phyloP scores from a whole-genome alignment of 768 basidiomycete species.

The Lactarius indigo region DNA sequence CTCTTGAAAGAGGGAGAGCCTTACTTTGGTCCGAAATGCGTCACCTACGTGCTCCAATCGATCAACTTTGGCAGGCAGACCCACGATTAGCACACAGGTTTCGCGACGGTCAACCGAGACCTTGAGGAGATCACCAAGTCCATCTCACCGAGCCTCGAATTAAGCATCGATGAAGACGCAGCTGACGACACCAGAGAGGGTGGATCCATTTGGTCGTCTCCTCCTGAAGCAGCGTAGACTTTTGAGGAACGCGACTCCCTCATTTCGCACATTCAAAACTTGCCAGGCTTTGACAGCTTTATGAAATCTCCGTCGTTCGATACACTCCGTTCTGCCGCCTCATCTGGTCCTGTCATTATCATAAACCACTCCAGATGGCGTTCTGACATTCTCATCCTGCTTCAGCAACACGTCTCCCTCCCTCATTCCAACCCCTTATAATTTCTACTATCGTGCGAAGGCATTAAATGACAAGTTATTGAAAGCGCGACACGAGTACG shows the following conservation, averaged over 20 bases:
- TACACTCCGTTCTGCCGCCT: not conserved
- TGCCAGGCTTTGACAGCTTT: constrained; percentile 3
- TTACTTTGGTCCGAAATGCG: constrained; percentile 20
- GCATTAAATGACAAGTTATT: not conserved
- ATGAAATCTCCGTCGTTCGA: not conserved
- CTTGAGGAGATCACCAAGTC: constrained; percentile 1
- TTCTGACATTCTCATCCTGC: constrained; percentile 10
- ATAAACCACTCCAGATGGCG: constrained; percentile 7
- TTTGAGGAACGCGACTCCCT: not conserved
- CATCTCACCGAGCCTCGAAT: not conserved
- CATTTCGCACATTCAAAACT: not conserved
- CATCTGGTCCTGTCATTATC: constrained; percentile 5
- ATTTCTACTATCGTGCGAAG: not conserved
- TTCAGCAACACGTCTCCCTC: not conserved
- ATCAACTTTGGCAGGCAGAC: not conserved
- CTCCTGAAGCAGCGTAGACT: constrained; percentile 1
- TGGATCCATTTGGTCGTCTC: not conserved
- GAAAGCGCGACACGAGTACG: not conserved
- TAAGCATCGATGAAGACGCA: not conserved
- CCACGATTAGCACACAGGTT: not conserved
- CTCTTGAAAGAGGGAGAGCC: too few species aligned
- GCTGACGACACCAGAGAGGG: not conserved
- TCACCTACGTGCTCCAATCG: constrained; percentile 3
- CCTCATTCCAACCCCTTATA: not conserved
- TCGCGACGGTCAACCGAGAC: not conserved